These are phyloP conservation scores for Datisca glomerata DNA, from an alignment of 306 rosid genomes.

Conservation along the genomic window DNA sequence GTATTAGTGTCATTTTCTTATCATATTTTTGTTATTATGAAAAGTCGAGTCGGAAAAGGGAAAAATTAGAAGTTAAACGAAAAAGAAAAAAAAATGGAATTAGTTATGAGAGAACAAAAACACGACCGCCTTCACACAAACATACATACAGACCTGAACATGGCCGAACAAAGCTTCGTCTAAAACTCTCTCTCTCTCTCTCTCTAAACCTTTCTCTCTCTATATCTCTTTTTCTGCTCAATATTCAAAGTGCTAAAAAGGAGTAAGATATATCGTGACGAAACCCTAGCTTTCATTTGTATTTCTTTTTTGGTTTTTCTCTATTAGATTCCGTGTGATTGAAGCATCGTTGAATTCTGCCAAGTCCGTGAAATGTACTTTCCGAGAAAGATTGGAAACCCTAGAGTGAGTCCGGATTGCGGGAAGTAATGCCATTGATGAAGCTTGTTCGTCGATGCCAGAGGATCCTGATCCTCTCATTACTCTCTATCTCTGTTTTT, in stretches of 20 bases:
- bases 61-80: too few relatives aligned
- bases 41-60: too few relatives aligned
- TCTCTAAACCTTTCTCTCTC: background rate
- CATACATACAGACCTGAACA: background rate
- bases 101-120: too few relatives aligned
- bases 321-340: too few relatives aligned
- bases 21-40: too few relatives aligned
- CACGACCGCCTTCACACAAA: background rate
- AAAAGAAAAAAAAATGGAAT: too few relatives aligned
- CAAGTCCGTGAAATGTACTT: background rate
- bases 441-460: slow-evolving; percentile 58
- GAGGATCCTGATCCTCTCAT: slow-evolving; percentile 86
- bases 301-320: too few relatives aligned
- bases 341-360: background rate
- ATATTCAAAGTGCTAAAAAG: background rate
- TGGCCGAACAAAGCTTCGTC: background rate
- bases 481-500: slow-evolving; percentile 66
- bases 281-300: background rate
- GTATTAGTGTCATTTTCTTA: too few relatives aligned
- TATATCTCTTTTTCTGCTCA: background rate
- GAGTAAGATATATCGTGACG: background rate
- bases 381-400: background rate
- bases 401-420: background rate
- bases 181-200: background rate
- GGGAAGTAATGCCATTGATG: slow-evolving; percentile 48